Evolutionary conservation across 331 rosid genomes (phyloP).

Genomic region (Rhamnella rubrinervis): DNA sequence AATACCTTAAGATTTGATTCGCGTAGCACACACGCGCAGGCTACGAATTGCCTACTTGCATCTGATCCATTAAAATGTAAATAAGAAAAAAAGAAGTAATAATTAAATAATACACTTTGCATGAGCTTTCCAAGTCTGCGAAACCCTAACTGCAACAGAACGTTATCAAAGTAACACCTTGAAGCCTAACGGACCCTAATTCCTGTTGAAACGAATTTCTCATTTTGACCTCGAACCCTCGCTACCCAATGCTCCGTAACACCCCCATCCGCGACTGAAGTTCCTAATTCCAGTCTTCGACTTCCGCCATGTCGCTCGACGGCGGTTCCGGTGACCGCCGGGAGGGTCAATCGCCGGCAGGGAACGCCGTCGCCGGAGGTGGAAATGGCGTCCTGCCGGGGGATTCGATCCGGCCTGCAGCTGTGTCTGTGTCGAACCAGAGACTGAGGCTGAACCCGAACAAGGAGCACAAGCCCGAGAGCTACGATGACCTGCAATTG

Average conservation of each 20-base stretch:
- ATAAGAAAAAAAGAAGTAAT: background rate
- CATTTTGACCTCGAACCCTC: background rate
- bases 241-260: background rate
- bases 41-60: no score
- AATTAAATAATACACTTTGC: no score
- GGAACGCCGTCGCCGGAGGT: background rate
- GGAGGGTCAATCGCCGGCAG: constrained; percentile 16
- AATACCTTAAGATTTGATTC: no score
- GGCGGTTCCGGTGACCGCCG: constrained; percentile 28
- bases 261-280: background rate
- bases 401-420: constrained; percentile 12
- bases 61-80: no score
- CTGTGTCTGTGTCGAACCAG: constrained; percentile 16
- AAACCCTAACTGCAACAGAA: constrained; percentile 19
- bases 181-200: constrained; percentile 16
- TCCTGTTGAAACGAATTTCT: background rate
- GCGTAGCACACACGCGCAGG: no score
- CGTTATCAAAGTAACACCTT: background rate
- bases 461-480: constrained; percentile 66
- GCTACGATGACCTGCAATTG: constrained; percentile 67
- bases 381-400: constrained; percentile 30
- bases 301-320: constrained; percentile 36
- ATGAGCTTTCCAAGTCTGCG: background rate
- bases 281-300: background rate
- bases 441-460: constrained; percentile 56